Base-by-base conservation (phyloP, 2,329 filamentous ascomycete genomes). In the Fusarium burgessii region DNA sequence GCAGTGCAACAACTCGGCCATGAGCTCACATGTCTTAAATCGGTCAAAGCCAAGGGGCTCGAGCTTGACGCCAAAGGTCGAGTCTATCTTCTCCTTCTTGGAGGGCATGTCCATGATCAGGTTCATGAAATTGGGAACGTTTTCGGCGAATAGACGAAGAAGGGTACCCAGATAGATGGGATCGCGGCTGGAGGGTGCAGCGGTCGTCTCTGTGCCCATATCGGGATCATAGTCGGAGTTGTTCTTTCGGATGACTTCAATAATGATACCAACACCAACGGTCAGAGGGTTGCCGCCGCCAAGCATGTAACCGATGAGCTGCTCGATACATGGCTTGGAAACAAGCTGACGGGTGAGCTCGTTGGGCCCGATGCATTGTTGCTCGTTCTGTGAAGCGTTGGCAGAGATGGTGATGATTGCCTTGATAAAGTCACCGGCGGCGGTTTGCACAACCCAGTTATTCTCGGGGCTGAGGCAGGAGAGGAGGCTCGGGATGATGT, bases 161-260 rank as follows among this genome's bases (percentile, higher is more conserved):
- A 99, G 86, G 3, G 92, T 96, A 25, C 96, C 96, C 1, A 99
- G 88, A 78, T 98, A 99, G 75, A 99, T 99, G 7, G 96, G 96
- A 77, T 99, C 96, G 55, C 92, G 91, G 72, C 90, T 92, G 2
- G 94, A 95, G 1, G 95, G 95, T 58, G 91, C 86, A 5, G 92
- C 89, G 71, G 93, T 93, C 32, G 93, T 90, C 64, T 94, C 93
- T 51, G 92, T 90, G 67, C 95, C 91, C 74, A 95, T 93, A 74
- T 98, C 96, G 2, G 96, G 92, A 75, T 99, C 96, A 79, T 99
- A 99, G 81, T 99, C 96, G 1, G 96, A 98, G 80, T 99, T 99
- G 82, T 99, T 99, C 84, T 99, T 99, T 66, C 96, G 90, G 79
- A 99, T 99, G 47, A 99, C 96, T 82, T 99, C 96, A 71, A 99